These are phyloP conservation scores for Linum tenue DNA, from an alignment of 345 rosid genomes.

Conservation along the genomic window DNA sequence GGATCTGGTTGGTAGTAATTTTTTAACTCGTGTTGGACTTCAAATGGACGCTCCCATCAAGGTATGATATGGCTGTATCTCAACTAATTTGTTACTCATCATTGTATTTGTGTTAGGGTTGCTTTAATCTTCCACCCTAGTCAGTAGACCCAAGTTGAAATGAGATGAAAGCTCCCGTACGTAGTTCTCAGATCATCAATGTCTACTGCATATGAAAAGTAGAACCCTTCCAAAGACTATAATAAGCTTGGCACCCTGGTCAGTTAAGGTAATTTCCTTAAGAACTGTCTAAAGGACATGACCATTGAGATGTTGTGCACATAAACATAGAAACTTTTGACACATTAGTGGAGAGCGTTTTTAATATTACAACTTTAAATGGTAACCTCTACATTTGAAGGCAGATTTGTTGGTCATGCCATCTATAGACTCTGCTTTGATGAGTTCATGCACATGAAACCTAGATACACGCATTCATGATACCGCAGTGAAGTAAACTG, in stretches of 20 bases:
- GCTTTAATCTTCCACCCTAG: background rate
- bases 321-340: too few relatives aligned
- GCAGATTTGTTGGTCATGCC: background rate
- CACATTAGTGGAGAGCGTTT: background rate
- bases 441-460: background rate
- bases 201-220: background rate
- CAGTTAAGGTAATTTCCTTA: background rate
- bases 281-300: background rate
- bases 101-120: background rate
- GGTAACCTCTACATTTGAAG: background rate
- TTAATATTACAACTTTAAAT: too few relatives aligned
- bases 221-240: background rate
- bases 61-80: slow-evolving; percentile 33
- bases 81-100: background rate
- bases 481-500: background rate
- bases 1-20: slow-evolving; percentile 43
- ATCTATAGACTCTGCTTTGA: background rate
- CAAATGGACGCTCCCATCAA: slow-evolving; percentile 51
- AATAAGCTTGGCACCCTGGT: background rate
- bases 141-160: background rate
- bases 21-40: slow-evolving; percentile 50
- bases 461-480: background rate
- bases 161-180: background rate
- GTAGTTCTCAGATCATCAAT: background rate
- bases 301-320: too few relatives aligned